Base-by-base conservation (phyloP, 805 yeast genomes). In the Hanseniaspora lachancei region DNA sequence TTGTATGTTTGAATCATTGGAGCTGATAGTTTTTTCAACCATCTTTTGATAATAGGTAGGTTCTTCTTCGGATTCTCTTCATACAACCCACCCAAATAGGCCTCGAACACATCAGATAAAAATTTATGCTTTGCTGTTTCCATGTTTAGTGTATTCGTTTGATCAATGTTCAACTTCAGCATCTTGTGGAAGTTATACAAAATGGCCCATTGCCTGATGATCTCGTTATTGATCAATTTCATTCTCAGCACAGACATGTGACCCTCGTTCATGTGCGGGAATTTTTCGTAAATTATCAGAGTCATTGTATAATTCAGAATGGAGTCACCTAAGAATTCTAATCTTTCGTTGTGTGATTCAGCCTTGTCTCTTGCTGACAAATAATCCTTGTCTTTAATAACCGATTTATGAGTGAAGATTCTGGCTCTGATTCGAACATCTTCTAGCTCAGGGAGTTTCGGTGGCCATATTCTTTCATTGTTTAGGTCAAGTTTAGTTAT, bases 271-370 rank as follows among this genome's bases (percentile, higher is more conserved):
- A 81, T 82, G 46, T 74, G 69, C 0, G 95, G 93, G 62, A 83
- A 85, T 55, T 76, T 68, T 29, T 77, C 74, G 62, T 75, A 88
- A 18, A 87, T 72, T 43, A 89, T 74, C 57, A 77, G 71, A 0
- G 96, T 83, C 54, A 85, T 80, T n/a, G 82, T 72, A 54, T 77
- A 77, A 64, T 86, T 85, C 58, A 91, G 70, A 21, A 88, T 77
- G 0, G 97, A 81, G 70, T 91, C 97, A 16, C 97, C 97, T 46
- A 87, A 71, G 64, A 88, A 91, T 70, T 91, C 97, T 23, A 89
- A 72, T 50, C 96, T 74, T 72, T 89, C 97, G 66, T 91, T 86
- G 62, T 87, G 89, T 2, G 81, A 71, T 52, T 74, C 71, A 27
- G 84, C 71, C 54, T 77, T 71, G 60, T 84, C 91, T 4, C 70